phyloP scores from a whole-genome alignment of 2,329 filamentous ascomycete species.

The Penicillium digitatum region DNA sequence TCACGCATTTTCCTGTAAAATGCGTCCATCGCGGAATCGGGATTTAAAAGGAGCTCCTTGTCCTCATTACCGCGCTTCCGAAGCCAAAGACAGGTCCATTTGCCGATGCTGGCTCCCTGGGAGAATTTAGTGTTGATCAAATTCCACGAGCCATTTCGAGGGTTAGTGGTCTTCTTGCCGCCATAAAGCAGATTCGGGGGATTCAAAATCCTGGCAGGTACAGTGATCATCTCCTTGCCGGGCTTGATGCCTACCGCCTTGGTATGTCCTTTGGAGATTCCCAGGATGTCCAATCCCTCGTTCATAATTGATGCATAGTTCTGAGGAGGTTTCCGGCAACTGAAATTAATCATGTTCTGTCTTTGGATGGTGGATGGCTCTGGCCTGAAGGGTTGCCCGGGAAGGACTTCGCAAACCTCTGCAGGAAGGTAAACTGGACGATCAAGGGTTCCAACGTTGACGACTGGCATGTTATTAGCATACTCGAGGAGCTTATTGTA shows the following conservation, averaged over 20 bases:
- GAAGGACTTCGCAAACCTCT: conserved; percentile 58
- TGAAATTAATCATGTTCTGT: conserved; percentile 64
- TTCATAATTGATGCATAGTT: conserved; percentile 61
- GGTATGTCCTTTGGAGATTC: neutral
- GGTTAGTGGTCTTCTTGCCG: neutral
- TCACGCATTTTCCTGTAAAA: neutral
- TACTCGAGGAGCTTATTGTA: conserved; percentile 33
- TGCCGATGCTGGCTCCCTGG: neutral
- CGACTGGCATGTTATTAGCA: conserved; percentile 47
- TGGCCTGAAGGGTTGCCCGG: conserved; percentile 58
- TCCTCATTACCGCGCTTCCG: neutral
- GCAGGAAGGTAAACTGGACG: conserved; percentile 62
- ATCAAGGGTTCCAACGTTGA: conserved; percentile 58
- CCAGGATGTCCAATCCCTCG: conserved; percentile 17
- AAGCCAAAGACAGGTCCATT: conserved; percentile 7
- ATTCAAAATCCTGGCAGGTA: conserved; percentile 14
- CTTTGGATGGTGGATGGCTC: conserved; percentile 58
- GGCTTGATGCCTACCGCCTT: conserved; percentile 5
- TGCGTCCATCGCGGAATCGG: neutral
- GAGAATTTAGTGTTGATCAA: conserved; percentile 10
- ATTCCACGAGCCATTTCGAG: conserved; percentile 17
- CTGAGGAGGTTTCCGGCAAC: conserved; percentile 59
- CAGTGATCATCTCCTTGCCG: conserved; percentile 10
- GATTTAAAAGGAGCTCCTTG: neutral
- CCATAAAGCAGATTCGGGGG: conserved; percentile 16